phyloP scores from a whole-genome alignment of 73 alveolate genomes.

The Stentor coeruleus region DNA sequence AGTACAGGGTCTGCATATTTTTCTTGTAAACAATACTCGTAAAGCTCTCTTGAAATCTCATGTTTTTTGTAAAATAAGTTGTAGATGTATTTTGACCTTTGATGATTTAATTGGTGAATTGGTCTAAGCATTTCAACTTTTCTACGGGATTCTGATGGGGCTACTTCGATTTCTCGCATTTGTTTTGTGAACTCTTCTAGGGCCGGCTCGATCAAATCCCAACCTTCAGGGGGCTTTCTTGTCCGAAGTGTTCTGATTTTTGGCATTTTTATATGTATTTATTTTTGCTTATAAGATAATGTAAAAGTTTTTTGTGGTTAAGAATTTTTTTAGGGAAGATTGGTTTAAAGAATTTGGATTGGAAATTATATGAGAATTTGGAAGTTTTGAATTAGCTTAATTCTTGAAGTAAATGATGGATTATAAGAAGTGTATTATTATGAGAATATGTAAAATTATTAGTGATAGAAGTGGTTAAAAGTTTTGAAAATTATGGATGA shows the following conservation, averaged over 20 bases:
- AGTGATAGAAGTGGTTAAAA: too few species aligned
- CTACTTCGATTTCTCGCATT: slow-evolving; percentile 94
- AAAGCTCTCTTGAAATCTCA: slow-evolving; percentile 91
- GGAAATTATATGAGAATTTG: too few species aligned
- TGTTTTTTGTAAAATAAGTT: slow-evolving; percentile 83
- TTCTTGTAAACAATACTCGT: slow-evolving; percentile 91
- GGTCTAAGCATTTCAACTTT: slow-evolving; percentile 97
- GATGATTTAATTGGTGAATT: slow-evolving; percentile 89
- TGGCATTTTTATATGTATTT: slow-evolving; percentile 94
- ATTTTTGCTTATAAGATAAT: too few species aligned
- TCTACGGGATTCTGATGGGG: slow-evolving; percentile 92
- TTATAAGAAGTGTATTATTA: too few species aligned
- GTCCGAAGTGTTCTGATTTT: slow-evolving; percentile 80
- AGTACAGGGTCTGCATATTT: slow-evolving; percentile 94
- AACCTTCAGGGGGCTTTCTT: slow-evolving; percentile 96
- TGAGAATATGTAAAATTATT: too few species aligned
- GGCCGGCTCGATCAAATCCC: slow-evolving; percentile 87
- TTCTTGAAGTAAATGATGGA: too few species aligned
- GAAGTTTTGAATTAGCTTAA: too few species aligned
- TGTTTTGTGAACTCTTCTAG: slow-evolving; percentile 78
- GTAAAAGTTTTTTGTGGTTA: too few species aligned
- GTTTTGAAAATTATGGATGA: too few species aligned
- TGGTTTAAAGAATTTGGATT: too few species aligned
- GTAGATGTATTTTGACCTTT: slow-evolving; percentile 89
- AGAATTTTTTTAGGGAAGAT: too few species aligned